Base-by-base conservation (phyloP, 2,329 filamentous ascomycete genomes). In the Cordyceps pruinosa region DNA sequence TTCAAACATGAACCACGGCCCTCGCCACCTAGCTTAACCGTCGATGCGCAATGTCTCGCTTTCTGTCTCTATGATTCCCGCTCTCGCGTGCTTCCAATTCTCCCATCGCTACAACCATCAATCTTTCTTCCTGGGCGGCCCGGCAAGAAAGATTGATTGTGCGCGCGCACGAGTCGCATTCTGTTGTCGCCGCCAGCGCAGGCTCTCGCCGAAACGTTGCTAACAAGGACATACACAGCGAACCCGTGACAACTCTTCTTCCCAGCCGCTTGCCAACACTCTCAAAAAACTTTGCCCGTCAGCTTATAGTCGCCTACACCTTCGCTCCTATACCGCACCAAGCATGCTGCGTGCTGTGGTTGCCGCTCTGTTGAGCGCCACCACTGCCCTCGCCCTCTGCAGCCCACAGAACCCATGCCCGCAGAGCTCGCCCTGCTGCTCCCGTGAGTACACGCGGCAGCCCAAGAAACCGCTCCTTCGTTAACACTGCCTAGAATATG, bases 341-440 rank as follows among this genome's bases (percentile, higher is more conserved):
- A 66, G 51, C 58, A 73, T 73, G 71, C 59, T 72, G 62, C 65
- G 58, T 56, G 69, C 69, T 44, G 60, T 67, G 32, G 66, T 61
- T 37, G 32, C 69, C 53, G 66, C 68, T 62, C 61, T 73, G n/a
- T 30, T 72, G 60, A 68, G 68, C 59, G 67, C 63, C 56, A 61
- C 63, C 51, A 64, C 70, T 15, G 69, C 65, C 21, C 55, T 67
- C 30, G 71, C 70, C 12, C 53, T 62, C 48, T 86, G 83, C 68
- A 72, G 74, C 12, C 66, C 80, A 19, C 68, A 69, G 44, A 73
- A 75, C 60, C 82, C 85, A 62, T 96, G 91, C 69, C 89, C 90
- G 9, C 70, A 86, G 66, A 79, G 82, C 45, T 74, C 82, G n/a
- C 89, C 87, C 30, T 91, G 89, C 76, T 92, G 89, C 71, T 90